These are phyloP conservation scores for Galerina sulciceps DNA, from an alignment of 768 basidiomycete genomes.

Conservation along the genomic window DNA sequence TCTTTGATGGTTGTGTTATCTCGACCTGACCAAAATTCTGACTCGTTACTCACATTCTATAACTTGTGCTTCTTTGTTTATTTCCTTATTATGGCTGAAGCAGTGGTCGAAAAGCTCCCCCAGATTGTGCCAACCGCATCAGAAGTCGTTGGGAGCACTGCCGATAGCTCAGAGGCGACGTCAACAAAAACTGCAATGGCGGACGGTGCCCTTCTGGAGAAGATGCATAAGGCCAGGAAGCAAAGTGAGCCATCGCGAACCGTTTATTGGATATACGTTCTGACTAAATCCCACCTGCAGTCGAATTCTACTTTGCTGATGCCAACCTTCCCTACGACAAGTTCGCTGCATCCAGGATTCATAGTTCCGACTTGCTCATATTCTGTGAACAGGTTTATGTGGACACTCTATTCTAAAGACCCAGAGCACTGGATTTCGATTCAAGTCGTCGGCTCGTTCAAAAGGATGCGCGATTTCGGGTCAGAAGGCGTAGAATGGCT, in stretches of 20 bases:
- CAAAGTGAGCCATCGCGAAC: conserved; percentile 48
- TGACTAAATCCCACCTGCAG: conserved; percentile 42
- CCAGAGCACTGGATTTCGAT: conserved; percentile 91
- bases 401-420: conserved; percentile 83
- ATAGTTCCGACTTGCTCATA: not conserved
- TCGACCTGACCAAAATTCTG: conserved; percentile 12
- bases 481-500: conserved; percentile 70
- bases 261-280: not conserved
- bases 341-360: conserved; percentile 36
- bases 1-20: conserved; percentile 8
- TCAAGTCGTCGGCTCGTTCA: conserved; percentile 88
- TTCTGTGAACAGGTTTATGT: conserved; percentile 77
- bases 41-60: conserved; percentile 15
- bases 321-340: conserved; percentile 94
- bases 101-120: conserved; percentile 23
- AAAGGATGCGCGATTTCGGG: conserved; percentile 84
- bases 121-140: conserved; percentile 8
- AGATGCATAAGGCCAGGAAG: conserved; percentile 52
- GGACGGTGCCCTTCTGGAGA: conserved; percentile 38
- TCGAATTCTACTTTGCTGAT: conserved; percentile 97
- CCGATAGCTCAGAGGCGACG: conserved; percentile 12
- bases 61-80: conserved; percentile 11
- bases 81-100: conserved; percentile 29
- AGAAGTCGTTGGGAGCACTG: conserved; percentile 6
- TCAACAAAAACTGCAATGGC: conserved; percentile 21